Percentiles rank a stretch among this genome's conserved stretches.
Conservation (phyloP, 257 asterid genomes). For the Capsicum pubescens region DNA sequence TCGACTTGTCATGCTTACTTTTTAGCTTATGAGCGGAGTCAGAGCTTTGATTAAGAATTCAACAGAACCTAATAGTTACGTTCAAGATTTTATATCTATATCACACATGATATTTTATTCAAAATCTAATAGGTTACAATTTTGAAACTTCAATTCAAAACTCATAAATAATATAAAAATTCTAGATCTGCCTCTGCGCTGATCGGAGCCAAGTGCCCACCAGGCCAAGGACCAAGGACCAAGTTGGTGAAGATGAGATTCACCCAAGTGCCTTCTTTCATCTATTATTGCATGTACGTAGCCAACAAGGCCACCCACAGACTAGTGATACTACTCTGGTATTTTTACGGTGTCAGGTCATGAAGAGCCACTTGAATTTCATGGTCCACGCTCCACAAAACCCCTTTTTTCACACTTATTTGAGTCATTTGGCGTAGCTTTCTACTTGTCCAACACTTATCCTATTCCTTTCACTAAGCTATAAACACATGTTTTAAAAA, state of each 20-base stretch:
- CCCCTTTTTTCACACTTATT: too few relatives aligned
- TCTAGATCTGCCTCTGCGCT: not conserved
- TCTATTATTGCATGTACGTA: not conserved
- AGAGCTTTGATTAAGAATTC: not conserved
- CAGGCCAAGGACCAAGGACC: not conserved
- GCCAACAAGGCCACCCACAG: not conserved
- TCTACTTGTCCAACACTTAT: too few relatives aligned
- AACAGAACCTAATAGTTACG: not conserved
- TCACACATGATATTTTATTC: not conserved
- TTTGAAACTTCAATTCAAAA: not conserved
- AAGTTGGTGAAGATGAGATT: slow-evolving; percentile 7
- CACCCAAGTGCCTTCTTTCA: slow-evolving; percentile 24
- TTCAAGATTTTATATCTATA: too few relatives aligned
- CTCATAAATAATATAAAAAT: not conserved
- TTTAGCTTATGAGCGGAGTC: not conserved
- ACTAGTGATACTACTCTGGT: not conserved
- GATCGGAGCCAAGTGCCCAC: not conserved
- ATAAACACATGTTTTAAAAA: too few relatives aligned
- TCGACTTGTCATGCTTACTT: not conserved
- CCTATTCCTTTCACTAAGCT: too few relatives aligned
- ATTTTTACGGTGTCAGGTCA: not conserved
- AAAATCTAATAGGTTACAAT: not conserved
- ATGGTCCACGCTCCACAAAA: not conserved
- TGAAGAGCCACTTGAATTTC: slow-evolving; percentile 11
- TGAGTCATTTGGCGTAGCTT: too few relatives aligned